Conservation (phyloP, 148 eudicot species). For the Rheum nobile region DNA sequence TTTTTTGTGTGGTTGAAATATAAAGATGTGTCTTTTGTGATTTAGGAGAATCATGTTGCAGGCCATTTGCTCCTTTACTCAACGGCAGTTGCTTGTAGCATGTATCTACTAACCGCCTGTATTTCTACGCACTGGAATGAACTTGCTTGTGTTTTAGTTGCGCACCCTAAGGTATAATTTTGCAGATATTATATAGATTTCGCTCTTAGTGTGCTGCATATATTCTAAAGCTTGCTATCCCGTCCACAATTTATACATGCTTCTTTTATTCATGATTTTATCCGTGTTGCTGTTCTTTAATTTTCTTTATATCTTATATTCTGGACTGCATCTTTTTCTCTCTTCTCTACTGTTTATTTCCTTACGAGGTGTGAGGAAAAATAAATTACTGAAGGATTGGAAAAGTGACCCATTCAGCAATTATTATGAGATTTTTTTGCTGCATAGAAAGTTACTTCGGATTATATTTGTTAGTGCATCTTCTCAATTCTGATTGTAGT, state of each 20-base stretch:
- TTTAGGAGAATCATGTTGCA: constrained; percentile 38
- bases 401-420: not conserved
- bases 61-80: constrained; percentile 50
- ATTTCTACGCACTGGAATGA: constrained; percentile 81
- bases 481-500: not conserved
- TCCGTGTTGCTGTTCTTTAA: not conserved
- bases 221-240: not conserved
- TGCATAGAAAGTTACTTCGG: not conserved
- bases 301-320: not conserved
- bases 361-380: not conserved
- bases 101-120: constrained; percentile 61
- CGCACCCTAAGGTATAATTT: constrained; percentile 60
- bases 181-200: not conserved
- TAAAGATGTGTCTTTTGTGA: constrained; percentile 16
- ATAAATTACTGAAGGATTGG: not conserved
- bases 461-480: not conserved
- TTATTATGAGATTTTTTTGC: not conserved
- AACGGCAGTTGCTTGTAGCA: constrained; percentile 63
- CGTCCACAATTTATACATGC: not conserved
- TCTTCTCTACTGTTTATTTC: not conserved
- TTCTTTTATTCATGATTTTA: not conserved
- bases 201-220: not conserved
- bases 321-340: not conserved
- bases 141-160: constrained; percentile 55
- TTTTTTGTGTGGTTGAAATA: not conserved